Evolutionary conservation across 1,284 basidiomycete genomes (phyloP).

Genomic region (Pseudozyma hubeiensis): DNA sequence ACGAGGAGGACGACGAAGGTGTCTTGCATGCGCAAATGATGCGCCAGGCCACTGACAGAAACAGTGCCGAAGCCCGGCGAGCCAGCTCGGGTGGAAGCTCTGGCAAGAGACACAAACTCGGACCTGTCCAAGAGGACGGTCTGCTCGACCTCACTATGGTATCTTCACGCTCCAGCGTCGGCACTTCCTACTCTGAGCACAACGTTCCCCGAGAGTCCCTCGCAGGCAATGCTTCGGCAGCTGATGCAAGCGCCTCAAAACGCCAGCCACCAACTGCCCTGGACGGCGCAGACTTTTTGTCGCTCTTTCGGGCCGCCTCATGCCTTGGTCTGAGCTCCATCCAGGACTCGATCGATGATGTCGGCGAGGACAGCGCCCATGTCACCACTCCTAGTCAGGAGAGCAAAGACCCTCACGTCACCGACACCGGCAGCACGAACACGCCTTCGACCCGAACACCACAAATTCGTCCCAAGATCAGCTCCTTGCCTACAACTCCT

Average conservation of each 20-base stretch:
- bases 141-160: conserved; percentile 32
- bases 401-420: conserved; percentile 8
- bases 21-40: conserved; percentile 21
- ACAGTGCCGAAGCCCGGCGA: conserved; percentile 9
- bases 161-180: conserved; percentile 39
- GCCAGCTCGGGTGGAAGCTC: conserved; percentile 44
- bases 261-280: conserved; percentile 18
- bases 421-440: conserved; percentile 23
- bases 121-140: conserved; percentile 50
- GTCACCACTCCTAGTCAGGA: conserved; percentile 26
- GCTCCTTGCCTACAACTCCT: conserved; percentile 31
- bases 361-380: conserved; percentile 8
- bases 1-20: conserved; percentile 47
- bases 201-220: conserved; percentile 22
- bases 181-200: conserved; percentile 25
- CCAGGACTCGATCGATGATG: neutral
- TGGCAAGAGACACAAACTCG: conserved; percentile 24
- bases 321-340: conserved; percentile 21
- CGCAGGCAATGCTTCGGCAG: conserved; percentile 14
- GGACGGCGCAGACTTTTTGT: conserved; percentile 30
- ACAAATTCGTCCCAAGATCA: conserved; percentile 27
- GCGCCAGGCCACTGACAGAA: conserved; percentile 5
- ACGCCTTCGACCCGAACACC: conserved; percentile 34
- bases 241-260: conserved; percentile 15
- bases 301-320: conserved; percentile 33